These are phyloP conservation scores for Millerago galiae DNA, from an alignment of 805 yeast species.

Conservation along the genomic window DNA sequence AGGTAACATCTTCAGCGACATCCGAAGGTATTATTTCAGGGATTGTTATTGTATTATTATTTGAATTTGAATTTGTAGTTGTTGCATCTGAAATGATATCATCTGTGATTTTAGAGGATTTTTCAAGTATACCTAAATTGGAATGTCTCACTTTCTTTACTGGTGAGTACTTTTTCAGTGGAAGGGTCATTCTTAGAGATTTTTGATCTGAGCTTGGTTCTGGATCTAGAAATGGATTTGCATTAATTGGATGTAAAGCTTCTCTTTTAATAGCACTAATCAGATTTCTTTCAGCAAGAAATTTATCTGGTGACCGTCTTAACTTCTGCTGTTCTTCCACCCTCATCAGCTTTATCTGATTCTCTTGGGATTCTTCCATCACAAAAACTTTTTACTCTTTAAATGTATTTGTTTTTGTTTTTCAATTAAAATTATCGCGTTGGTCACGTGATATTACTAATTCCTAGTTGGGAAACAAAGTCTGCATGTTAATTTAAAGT, in stretches of 20 bases:
- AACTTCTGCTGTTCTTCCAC: not conserved
- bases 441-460: not conserved
- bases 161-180: slow-evolving; percentile 14
- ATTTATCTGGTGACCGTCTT: too few species aligned
- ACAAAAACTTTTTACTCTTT: not conserved
- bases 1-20: slow-evolving; percentile 9
- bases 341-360: not conserved
- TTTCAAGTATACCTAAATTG: not conserved
- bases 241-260: slow-evolving; percentile 2
- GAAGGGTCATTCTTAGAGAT: slow-evolving; percentile 1
- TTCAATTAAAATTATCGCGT: not conserved
- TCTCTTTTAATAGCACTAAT: slow-evolving; percentile 5
- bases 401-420: slow-evolving; percentile 1
- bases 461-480: too few species aligned
- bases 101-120: too few species aligned
- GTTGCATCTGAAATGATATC: not conserved
- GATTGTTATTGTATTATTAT: not conserved
- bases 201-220: not conserved
- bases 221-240: slow-evolving; percentile 19
- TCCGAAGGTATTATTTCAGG: not conserved
- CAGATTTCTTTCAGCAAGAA: not conserved
- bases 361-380: not conserved
- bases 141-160: slow-evolving; percentile 6
- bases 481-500: too few species aligned
- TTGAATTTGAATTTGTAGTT: not conserved